Conservation (phyloP, 1,284 basidiomycete species). For the Pseudozyma hubeiensis region DNA sequence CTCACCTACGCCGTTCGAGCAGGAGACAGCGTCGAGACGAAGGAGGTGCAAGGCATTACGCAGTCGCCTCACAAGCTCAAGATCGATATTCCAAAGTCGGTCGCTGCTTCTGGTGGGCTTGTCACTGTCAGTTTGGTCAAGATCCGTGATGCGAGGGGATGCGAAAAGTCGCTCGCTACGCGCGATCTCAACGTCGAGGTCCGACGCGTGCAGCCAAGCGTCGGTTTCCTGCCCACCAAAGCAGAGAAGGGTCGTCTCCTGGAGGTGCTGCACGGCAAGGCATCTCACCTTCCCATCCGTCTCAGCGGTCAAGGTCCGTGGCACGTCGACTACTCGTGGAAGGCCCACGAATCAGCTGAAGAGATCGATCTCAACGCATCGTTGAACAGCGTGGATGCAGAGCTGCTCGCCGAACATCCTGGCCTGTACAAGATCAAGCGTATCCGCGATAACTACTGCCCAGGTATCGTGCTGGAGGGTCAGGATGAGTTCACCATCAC, state of each 20-base stretch:
- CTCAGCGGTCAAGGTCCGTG: constrained; percentile 65
- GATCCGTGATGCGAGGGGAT: constrained; percentile 88
- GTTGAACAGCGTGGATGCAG: constrained; percentile 77
- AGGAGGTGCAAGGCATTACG: constrained; percentile 61
- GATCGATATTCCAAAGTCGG: constrained; percentile 67
- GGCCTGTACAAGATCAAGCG: constrained; percentile 82
- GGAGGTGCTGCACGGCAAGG: constrained; percentile 81
- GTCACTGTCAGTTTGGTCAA: constrained; percentile 85
- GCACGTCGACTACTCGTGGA: constrained; percentile 80
- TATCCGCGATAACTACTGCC: constrained; percentile 84
- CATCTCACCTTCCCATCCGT: constrained; percentile 70
- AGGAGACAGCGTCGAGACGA: constrained; percentile 33
- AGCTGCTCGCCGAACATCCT: constrained; percentile 77
- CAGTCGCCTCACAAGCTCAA: constrained; percentile 61
- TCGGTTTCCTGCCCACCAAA: constrained; percentile 76
- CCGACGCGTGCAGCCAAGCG: constrained; percentile 86
- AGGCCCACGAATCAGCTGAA: constrained; percentile 68
- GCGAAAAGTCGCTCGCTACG: constrained; percentile 80
- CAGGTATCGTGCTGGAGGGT: constrained; percentile 76
- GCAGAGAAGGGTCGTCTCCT: constrained; percentile 71
- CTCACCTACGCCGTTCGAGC: constrained; percentile 60
- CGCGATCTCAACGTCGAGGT: constrained; percentile 88
- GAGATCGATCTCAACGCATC: constrained; percentile 70
- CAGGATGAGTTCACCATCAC: constrained; percentile 79
- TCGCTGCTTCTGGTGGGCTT: constrained; percentile 79